phyloP scores from a whole-genome alignment of 495 filamentous ascomycete genomes.

The Poronia punctata region DNA sequence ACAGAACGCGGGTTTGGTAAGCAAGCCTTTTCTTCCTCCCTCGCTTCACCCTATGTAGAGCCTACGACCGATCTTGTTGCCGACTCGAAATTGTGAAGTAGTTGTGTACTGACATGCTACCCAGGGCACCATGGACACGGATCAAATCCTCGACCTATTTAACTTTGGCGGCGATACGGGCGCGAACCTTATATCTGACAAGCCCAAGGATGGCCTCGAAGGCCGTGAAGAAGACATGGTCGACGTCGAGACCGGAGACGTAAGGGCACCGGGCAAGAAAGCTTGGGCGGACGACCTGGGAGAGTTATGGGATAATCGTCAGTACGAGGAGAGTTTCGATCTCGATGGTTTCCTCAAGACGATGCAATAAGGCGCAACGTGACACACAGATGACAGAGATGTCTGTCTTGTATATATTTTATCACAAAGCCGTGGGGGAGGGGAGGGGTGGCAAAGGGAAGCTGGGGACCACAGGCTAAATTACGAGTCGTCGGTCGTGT shows the following conservation, averaged over 20 bases:
- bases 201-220: constrained; percentile 46
- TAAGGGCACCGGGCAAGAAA: constrained; percentile 93
- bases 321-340: constrained; percentile 96
- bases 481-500: too few relatives aligned
- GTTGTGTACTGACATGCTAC: constrained; percentile 12
- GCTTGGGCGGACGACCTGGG: constrained; percentile 89
- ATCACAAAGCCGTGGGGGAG: too few relatives aligned
- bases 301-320: constrained; percentile 91
- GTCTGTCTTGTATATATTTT: not conserved
- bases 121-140: constrained; percentile 81
- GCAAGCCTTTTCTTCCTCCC: not conserved
- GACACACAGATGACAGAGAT: not conserved
- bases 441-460: too few relatives aligned
- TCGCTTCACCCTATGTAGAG: too few relatives aligned
- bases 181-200: constrained; percentile 51
- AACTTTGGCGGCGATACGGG: constrained; percentile 80
- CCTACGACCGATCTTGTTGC: too few relatives aligned
- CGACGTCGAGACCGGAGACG: constrained; percentile 81
- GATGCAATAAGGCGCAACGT: constrained; percentile 57
- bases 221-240: constrained; percentile 86
- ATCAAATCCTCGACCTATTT: constrained; percentile 95
- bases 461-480: too few relatives aligned
- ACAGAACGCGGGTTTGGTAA: constrained; percentile 89
- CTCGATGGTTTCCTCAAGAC: constrained; percentile 84
- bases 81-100: too few relatives aligned